phyloP scores from a whole-genome alignment of 352 stramenopile species.

The Phytophthora pseudosyringae region DNA sequence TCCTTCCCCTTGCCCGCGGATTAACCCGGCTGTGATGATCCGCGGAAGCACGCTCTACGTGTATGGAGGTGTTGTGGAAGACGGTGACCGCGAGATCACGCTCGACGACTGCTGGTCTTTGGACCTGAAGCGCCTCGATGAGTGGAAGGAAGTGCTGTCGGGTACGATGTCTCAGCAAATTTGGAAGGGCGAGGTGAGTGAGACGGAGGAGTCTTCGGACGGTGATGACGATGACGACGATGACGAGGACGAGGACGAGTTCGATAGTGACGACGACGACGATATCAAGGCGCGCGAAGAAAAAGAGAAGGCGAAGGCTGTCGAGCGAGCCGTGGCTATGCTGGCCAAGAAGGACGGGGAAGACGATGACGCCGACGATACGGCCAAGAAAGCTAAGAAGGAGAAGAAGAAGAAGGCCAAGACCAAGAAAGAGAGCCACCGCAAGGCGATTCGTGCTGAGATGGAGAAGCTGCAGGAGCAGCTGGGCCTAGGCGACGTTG shows the following conservation, averaged over 20 bases:
- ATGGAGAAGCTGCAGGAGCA: constrained; percentile 89
- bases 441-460: constrained; percentile 71
- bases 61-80: constrained; percentile 94
- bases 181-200: constrained; percentile 88
- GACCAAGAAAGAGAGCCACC: constrained; percentile 70
- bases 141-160: constrained; percentile 92
- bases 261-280: constrained; percentile 30
- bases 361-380: constrained; percentile 32
- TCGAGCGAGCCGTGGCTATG: constrained; percentile 68
- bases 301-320: constrained; percentile 46
- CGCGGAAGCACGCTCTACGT: constrained; percentile 92
- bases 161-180: constrained; percentile 95
- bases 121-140: constrained; percentile 93
- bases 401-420: constrained; percentile 72
- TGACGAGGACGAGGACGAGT: constrained; percentile 56
- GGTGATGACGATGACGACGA: constrained; percentile 81
- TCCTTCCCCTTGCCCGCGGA: constrained; percentile 75
- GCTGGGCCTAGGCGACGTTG: constrained; percentile 68
- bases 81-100: constrained; percentile 95
- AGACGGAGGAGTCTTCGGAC: constrained; percentile 88
- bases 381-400: constrained; percentile 45
- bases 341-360: constrained; percentile 53
- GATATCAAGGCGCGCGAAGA: constrained; percentile 20
- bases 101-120: constrained; percentile 96
- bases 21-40: constrained; percentile 90